A percentile compares a stretch with the other conserved stretches of the same genome.
phyloP scores from a whole-genome alignment of 2,329 filamentous ascomycete species.

The Cryphonectria naterciae region DNA sequence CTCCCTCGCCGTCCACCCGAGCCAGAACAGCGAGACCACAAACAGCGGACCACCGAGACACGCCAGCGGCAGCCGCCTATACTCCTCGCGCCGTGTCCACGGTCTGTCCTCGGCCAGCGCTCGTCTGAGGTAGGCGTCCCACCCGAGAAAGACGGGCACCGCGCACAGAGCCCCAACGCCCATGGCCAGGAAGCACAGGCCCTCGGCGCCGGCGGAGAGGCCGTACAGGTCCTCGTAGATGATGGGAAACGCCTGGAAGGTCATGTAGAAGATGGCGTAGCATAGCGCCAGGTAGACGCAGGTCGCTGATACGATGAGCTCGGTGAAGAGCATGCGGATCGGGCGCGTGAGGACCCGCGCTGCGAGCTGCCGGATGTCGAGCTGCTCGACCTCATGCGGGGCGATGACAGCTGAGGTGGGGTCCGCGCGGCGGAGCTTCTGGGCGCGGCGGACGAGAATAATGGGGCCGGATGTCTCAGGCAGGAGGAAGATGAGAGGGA shows the following conservation, averaged over 20 bases:
- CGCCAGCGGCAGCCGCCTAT: constrained; percentile 71
- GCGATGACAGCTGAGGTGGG: constrained; percentile 58
- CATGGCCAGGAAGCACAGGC: constrained; percentile 71
- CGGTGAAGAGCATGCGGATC: constrained; percentile 71
- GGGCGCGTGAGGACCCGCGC: constrained; percentile 73
- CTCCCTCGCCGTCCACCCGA: constrained; percentile 60
- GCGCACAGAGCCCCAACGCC: constrained; percentile 64
- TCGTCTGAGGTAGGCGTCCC: constrained; percentile 62
- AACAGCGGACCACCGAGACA: constrained; percentile 71
- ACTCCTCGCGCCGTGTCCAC: constrained; percentile 68
- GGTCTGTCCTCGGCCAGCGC: constrained; percentile 52
- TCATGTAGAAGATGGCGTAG: constrained; percentile 72
- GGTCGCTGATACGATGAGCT: constrained; percentile 73
- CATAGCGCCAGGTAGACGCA: constrained; percentile 73
- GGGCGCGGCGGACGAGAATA: constrained; percentile 60
- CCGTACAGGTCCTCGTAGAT: constrained; percentile 69
- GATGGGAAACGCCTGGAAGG: constrained; percentile 74
- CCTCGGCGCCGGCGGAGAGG: constrained; percentile 66
- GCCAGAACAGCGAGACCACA: constrained; percentile 60
- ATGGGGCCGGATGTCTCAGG: constrained; percentile 67
- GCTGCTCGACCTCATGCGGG: constrained; percentile 66
- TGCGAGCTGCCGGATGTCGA: constrained; percentile 61
- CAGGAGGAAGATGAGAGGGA: constrained; percentile 64
- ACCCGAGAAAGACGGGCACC: constrained; percentile 65
- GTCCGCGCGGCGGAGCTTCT: constrained; percentile 58